Evolutionary conservation across 805 yeast genomes (phyloP), one percentile per base, ranked within the genome.

Genomic region (Candida insectalens): DNA sequence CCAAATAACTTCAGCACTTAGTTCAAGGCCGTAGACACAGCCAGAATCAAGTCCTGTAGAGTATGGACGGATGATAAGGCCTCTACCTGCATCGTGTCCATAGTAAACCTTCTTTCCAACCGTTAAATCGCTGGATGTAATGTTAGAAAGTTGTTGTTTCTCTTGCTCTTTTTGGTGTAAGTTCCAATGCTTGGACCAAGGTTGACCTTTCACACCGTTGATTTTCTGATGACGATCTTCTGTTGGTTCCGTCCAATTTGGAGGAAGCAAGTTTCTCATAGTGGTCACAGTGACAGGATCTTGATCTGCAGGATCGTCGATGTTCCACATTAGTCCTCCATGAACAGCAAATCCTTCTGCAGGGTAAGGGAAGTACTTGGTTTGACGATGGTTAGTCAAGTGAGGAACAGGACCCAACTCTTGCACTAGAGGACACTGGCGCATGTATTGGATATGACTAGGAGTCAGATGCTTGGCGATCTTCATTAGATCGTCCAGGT

Each of bases 51-150:
- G 59, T 0, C 96, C 97, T 46, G 71, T 74, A 3, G 95, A 65
- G 53, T 65, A 84, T 40, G 70, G 68, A 42, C 69, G 69, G 32
- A 77, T 42, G 36, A 70, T 74, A 32, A 87, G 67, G 1, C 96
- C 95, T 35, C 77, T 62, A 36, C 74, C 64, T 3, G 96, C 94
- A 50, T 84, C 94, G 50, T 88, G 97, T 1, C 96, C 97, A 51
- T 88, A 88, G 46, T 73, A 74, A 3, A 83, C 85, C 16, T 67
- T 56, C 3, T 45, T 41, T 3, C 58, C 60, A 19, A 50, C 20
- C 0, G 51, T 44, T 2, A 49, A 33, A 4, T 34, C 37, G 6
- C 41, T 20, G 4, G 28, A 39, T 4, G 36, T 36, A 2, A 33
- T 15, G 14, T 37, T 35, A 12, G 34, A 27, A 30, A 40, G 10